phyloP scores from a whole-genome alignment of 371 early-diverging fungal species.

The Rhizopus stolonifer region DNA sequence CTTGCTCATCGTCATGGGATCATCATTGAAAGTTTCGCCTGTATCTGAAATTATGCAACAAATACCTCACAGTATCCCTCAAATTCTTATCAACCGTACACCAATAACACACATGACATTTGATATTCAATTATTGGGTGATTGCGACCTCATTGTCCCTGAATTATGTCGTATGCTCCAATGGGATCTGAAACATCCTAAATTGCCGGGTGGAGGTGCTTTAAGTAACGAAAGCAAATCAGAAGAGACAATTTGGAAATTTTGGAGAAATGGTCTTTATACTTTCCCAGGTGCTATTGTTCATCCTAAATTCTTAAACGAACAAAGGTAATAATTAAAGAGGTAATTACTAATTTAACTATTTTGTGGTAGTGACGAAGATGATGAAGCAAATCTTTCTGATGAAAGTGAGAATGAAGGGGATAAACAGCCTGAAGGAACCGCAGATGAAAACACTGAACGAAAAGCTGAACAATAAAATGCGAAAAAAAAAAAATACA shows the following conservation, averaged over 20 bases:
- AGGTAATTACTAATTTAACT: too few relatives aligned
- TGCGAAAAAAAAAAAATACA: too few relatives aligned
- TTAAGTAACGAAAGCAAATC: slow-evolving; percentile 35
- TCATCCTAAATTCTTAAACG: slow-evolving; percentile 28
- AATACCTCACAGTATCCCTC: slow-evolving; percentile 83
- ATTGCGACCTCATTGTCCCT: slow-evolving; percentile 83
- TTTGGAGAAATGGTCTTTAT: slow-evolving; percentile 39
- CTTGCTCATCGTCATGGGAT: slow-evolving; percentile 92
- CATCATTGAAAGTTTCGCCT: slow-evolving; percentile 93
- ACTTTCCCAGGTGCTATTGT: slow-evolving; percentile 49
- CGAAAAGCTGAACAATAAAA: too few relatives aligned
- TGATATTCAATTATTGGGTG: slow-evolving; percentile 87
- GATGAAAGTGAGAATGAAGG: background rate
- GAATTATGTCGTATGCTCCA: slow-evolving; percentile 71
- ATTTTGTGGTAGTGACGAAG: background rate
- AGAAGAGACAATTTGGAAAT: slow-evolving; percentile 29
- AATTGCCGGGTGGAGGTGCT: slow-evolving; percentile 53
- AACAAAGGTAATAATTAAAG: slow-evolving; percentile 20
- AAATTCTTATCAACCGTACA: slow-evolving; percentile 90
- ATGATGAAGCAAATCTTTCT: background rate
- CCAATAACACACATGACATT: slow-evolving; percentile 81
- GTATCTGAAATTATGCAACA: slow-evolving; percentile 87
- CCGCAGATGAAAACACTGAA: too few relatives aligned
- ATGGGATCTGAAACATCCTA: slow-evolving; percentile 70
- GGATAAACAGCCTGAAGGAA: too few relatives aligned